Base-by-base conservation (phyloP, 371 early-diverging fungal genomes). In the Parasitella parasitica region DNA sequence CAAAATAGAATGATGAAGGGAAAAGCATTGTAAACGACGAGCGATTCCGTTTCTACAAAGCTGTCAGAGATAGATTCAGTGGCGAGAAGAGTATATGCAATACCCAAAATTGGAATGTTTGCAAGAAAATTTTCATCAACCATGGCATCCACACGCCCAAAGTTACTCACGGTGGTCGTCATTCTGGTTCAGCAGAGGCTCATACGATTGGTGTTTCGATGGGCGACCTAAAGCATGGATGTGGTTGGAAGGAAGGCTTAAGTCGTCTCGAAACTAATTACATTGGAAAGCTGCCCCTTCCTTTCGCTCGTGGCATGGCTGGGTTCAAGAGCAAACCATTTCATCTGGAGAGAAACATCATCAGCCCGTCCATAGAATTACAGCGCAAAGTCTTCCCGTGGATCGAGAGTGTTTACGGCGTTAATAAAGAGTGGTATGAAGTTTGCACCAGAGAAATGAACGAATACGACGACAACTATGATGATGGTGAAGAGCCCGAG, bases 181-280 rank as follows among this genome's bases (percentile, higher is more conserved):
- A 43, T 12, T 4, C 43, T 28, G 32, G 43, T 2, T 4, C 35
- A 6, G 12, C 12, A 7, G 35, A 35, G 35, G 35, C 35, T 7
- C 7, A 35, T 7, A 35, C 7, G 6, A 6, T 35, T 6, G 35
- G 35, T 35, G 24, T 55, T 2, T 22, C 39, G 1, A 22, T 24
- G 3, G 27, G 43, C 30, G 22, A 5, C 2, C 26, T 39, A 27
- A 43, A 41, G 20, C 3, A 28, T 39, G 56, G 39, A 15, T 22
- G 41, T 39, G 56, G 39, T 4, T 55, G 56, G 56, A 55, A 55
- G 27, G 56, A 55, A 13, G 13, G 41, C 11, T 27, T 55, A 15
- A 30, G 57, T 28, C 57, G 43, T n/a, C 26, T 57, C 13, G 57
- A 57, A 32, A 43, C 57, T 2, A 30, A 43, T 18, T 57, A 57